These are phyloP conservation scores for Clitoria ternatea DNA, from an alignment of 306 rosid species.

Conservation along the genomic window DNA sequence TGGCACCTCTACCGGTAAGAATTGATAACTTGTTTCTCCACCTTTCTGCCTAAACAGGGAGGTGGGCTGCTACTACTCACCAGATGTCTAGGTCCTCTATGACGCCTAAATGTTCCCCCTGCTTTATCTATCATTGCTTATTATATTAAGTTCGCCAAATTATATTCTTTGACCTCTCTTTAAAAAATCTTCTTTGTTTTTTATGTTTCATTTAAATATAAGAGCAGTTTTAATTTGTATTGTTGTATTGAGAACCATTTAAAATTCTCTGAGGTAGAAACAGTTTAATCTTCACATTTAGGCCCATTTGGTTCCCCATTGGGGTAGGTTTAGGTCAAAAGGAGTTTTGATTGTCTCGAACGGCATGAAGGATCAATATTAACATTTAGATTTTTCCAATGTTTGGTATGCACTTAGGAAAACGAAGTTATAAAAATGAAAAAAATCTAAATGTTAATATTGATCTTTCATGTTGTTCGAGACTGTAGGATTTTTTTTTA, in stretches of 20 bases:
- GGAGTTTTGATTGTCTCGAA: too few relatives aligned
- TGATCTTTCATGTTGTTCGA: too few relatives aligned
- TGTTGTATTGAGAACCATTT: background rate
- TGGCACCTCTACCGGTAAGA: background rate
- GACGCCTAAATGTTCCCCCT: background rate
- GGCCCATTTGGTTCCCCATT: too few relatives aligned
- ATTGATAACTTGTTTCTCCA: background rate
- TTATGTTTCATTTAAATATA: too few relatives aligned
- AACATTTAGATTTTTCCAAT: too few relatives aligned
- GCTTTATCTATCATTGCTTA: background rate
- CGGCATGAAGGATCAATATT: too few relatives aligned
- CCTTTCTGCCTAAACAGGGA: background rate
- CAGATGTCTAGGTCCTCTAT: slow-evolving; percentile 9
- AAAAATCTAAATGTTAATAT: too few relatives aligned
- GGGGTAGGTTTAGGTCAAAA: too few relatives aligned
- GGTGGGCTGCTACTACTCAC: background rate
- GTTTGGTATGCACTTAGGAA: too few relatives aligned
- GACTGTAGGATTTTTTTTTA: too few relatives aligned
- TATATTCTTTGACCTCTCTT: background rate
- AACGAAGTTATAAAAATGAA: too few relatives aligned
- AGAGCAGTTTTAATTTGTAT: background rate
- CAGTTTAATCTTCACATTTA: background rate
- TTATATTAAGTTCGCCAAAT: background rate
- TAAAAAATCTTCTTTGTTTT: background rate
- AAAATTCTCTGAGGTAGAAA: background rate